phyloP scores from a whole-genome alignment of 371 early-diverging fungal species.

The Mortierella sp. region DNA sequence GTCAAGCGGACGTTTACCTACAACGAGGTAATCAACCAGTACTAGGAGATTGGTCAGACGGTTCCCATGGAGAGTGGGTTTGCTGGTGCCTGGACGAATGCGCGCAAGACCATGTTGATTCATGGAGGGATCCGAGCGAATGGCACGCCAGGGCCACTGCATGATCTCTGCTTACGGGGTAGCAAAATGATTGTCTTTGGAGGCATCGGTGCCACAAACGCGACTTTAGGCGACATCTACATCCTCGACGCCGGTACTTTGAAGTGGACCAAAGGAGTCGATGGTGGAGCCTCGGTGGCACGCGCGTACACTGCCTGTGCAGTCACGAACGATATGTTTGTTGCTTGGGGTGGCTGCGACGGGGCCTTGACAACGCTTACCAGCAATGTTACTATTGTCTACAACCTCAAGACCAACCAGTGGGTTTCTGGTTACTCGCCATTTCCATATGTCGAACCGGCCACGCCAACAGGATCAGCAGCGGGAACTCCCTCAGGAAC shows the following conservation, averaged over 20 bases:
- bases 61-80: not conserved
- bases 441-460: not conserved
- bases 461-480: not conserved
- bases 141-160: conserved; percentile 29
- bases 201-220: not conserved
- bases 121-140: conserved; percentile 11
- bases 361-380: not conserved
- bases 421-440: conserved; percentile 24
- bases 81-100: conserved; percentile 17
- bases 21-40: not conserved
- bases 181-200: conserved; percentile 41
- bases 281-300: not conserved
- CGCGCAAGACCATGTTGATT: conserved; percentile 13
- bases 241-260: conserved; percentile 17
- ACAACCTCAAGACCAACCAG: conserved; percentile 31
- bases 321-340: conserved; percentile 31
- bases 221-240: conserved; percentile 20
- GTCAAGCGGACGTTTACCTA: conserved; percentile 14
- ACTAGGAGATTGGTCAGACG: not conserved
- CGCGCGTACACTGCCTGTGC: conserved; percentile 26
- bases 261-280: conserved; percentile 24
- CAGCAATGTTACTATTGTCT: conserved; percentile 18
- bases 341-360: conserved; percentile 26
- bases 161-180: conserved; percentile 33
- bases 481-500: not conserved